These are phyloP conservation scores for Glarea lozoyensis DNA, from an alignment of 495 filamentous ascomycete genomes.

Conservation along the genomic window DNA sequence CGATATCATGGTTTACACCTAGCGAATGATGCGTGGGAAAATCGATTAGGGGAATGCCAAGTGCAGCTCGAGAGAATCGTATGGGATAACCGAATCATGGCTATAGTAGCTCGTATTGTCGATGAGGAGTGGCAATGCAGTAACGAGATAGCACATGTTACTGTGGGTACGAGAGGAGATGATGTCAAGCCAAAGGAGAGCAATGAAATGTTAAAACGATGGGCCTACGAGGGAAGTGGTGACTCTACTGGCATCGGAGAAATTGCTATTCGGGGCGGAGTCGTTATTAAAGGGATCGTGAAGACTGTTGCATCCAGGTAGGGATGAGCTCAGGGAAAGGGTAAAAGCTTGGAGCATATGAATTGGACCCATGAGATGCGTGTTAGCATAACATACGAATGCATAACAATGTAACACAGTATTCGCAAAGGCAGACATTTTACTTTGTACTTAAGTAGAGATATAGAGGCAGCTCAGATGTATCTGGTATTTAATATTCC, in stretches of 20 bases:
- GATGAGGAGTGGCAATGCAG: conserved; percentile 51
- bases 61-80: conserved; percentile 53
- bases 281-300: conserved; percentile 17
- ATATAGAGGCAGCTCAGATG: too few relatives aligned
- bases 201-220: conserved; percentile 69
- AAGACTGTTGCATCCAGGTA: conserved; percentile 16
- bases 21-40: conserved; percentile 22
- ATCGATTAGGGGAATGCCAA: conserved; percentile 35
- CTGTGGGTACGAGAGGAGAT: conserved; percentile 66
- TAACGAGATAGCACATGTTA: conserved; percentile 80
- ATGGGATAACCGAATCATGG: conserved; percentile 79
- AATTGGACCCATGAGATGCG: too few relatives aligned
- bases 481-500: too few relatives aligned
- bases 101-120: conserved; percentile 67
- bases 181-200: conserved; percentile 87
- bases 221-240: conserved; percentile 45
- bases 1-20: conserved; percentile 44
- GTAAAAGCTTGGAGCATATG: too few relatives aligned
- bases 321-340: too few relatives aligned
- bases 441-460: too few relatives aligned
- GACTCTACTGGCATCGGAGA: conserved; percentile 37
- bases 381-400: too few relatives aligned
- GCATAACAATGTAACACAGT: too few relatives aligned
- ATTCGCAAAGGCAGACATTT: too few relatives aligned
- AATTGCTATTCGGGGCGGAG: conserved; percentile 31